Evolutionary conservation across 1,139 yeast genomes (phyloP).

Genomic region (Debaryomycetaceae sp.): DNA sequence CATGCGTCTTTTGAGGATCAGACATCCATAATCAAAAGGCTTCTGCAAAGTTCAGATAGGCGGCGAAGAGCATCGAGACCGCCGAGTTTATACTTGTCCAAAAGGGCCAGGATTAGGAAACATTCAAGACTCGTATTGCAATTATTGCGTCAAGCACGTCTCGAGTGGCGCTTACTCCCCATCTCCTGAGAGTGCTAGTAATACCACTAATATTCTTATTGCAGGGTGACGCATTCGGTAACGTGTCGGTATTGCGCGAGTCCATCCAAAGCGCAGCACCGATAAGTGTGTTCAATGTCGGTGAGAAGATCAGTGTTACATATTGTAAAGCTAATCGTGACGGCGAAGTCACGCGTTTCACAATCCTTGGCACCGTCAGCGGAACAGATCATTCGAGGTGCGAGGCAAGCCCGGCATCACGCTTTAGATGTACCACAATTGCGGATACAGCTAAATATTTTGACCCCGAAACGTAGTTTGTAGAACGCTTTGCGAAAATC

Average conservation of each 20-base stretch:
- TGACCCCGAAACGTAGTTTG: too few species aligned
- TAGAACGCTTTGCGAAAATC: too few species aligned
- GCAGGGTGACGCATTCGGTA: constrained; percentile 25
- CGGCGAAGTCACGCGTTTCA: constrained; percentile 5
- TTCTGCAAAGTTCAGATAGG: too few species aligned
- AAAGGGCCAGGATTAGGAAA: too few species aligned
- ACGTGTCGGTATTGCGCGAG: constrained; percentile 8
- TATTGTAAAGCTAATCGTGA: constrained; percentile 2
- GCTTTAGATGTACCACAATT: too few species aligned
- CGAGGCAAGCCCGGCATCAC: too few species aligned
- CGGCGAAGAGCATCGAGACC: too few species aligned
- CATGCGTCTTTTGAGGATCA: too few species aligned
- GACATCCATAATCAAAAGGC: too few species aligned
- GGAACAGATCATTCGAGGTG: constrained; percentile 30
- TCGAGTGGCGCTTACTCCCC: background rate
- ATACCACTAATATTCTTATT: constrained; percentile 4
- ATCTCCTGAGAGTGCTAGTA: background rate
- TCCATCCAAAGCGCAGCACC: constrained; percentile 3
- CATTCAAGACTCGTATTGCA: too few species aligned
- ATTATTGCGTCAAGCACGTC: constrained; percentile 3
- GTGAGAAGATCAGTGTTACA: constrained; percentile 22
- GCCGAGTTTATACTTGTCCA: too few species aligned
- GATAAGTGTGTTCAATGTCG: constrained; percentile 15
- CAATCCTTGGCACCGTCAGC: constrained; percentile 23
- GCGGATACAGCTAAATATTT: too few species aligned